Evolutionary conservation across 768 basidiomycete species (phyloP), one percentile per base, ranked within the genome.

Genomic region (Tricholoma bakamatsutake): DNA sequence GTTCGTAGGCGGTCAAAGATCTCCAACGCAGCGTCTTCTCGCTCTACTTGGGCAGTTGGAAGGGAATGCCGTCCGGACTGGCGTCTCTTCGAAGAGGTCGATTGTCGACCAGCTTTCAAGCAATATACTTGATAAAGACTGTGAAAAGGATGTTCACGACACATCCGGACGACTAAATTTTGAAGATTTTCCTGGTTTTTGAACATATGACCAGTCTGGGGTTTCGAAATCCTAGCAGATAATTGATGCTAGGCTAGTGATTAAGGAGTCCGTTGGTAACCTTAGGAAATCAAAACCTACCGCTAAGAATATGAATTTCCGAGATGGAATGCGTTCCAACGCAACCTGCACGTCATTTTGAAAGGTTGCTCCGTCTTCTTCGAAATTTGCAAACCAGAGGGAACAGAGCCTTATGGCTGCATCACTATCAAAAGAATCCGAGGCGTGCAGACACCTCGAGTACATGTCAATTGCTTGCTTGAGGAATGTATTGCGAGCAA

Each of bases 131-230:
- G 93, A 69, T 95, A 96, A 6, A 97, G 72, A 61, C 83, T 88
- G 66, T 99, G 97, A 71, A 92, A 98, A 0, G 96, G 94, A 65
- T 99, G 97, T 52, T 98, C 92, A 55, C 69, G 70, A 63, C 90
- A 90, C 80, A 99, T 89, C 21, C 84, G 79, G 4, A 88, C 54
- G 21, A 98, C 75, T 27, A 90, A 71, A 2, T 62, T 69, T 50
- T 86, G 83, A 5, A 98, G 76, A 56, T 77, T 82, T 18, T 68
- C 62, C 63, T 93, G 91, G 52, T 74, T 76, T 40, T 69, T 59
- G 5, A 70, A 56, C 34, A 70, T 34, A 2, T 64, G 48, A 21
- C 66, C 62, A 27, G 67, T 53, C 8, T 66, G 59, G 13, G 75
- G 56, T 43, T 73, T 80, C 11, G 87, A 81, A 30, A 98, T 77